Conservation (phyloP, 1,284 basidiomycete genomes). For the Moniliophthora roreri region DNA sequence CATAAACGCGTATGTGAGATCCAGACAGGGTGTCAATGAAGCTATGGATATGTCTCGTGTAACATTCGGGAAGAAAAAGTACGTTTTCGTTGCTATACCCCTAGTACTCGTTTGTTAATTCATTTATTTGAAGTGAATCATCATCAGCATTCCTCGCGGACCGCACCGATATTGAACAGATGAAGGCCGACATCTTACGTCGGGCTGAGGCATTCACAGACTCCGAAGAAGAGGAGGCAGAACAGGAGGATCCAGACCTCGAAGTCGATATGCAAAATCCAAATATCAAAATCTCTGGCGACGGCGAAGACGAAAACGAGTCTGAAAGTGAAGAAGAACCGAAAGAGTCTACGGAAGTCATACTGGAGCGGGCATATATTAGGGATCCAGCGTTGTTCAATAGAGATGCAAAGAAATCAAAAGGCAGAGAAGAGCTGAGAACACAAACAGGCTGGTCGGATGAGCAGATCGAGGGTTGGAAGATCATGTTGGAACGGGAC, state of each 20-base stretch:
- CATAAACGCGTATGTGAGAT: conserved; percentile 37
- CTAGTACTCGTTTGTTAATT: background rate
- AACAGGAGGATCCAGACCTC: conserved; percentile 22
- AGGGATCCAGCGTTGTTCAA: conserved; percentile 73
- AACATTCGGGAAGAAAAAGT: conserved; percentile 72
- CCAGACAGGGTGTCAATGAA: conserved; percentile 67
- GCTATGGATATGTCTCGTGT: conserved; percentile 62
- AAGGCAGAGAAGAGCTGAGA: conserved; percentile 63
- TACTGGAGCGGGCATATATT: conserved; percentile 77
- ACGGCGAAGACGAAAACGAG: conserved; percentile 54
- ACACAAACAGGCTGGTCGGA: conserved; percentile 74
- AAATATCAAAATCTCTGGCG: conserved; percentile 47
- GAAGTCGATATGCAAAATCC: conserved; percentile 32
- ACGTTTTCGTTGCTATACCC: conserved; percentile 20
- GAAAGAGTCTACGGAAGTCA: conserved; percentile 49
- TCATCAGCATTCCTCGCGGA: background rate
- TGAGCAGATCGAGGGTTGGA: conserved; percentile 88
- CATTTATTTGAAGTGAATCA: background rate
- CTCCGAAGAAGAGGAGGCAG: conserved; percentile 35
- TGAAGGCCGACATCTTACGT: conserved; percentile 1
- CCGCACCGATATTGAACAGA: background rate
- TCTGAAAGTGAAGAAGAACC: conserved; percentile 25
- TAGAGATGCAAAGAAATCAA: conserved; percentile 69
- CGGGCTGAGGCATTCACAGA: conserved; percentile 17
- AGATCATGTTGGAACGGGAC: conserved; percentile 81